These are phyloP conservation scores for Carex parvula DNA, from an alignment of 176 grass and related monocot genomes.

Conservation along the genomic window DNA sequence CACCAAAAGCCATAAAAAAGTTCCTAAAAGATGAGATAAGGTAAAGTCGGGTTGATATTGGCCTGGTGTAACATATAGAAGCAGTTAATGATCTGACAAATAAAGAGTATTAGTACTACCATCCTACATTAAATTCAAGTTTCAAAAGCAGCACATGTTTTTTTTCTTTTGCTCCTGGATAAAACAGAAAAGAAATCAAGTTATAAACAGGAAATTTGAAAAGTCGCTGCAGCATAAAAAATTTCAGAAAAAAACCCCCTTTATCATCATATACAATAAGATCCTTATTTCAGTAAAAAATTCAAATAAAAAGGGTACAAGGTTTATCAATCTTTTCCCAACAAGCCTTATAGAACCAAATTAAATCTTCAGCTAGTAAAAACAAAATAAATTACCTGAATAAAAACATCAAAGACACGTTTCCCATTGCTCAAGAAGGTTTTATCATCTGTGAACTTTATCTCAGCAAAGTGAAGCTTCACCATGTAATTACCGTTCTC, in stretches of 20 bases:
- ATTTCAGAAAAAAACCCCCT: background rate
- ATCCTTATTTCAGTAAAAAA: background rate
- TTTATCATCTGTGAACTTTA: conserved; percentile 64
- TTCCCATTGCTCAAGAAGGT: conserved; percentile 64
- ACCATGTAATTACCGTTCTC: conserved; percentile 65
- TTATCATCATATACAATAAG: background rate
- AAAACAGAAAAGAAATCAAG: background rate
- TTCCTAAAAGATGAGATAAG: background rate
- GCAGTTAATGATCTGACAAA: background rate
- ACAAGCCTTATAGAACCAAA: background rate
- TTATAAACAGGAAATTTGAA: background rate
- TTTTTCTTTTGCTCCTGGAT: background rate
- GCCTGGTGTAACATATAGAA: background rate
- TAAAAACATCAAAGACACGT: conserved; percentile 79
- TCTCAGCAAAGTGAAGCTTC: conserved; percentile 82
- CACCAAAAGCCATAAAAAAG: background rate
- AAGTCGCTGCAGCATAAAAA: background rate
- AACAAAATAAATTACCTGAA: conserved; percentile 62
- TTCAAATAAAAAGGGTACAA: background rate
- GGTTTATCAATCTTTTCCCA: background rate
- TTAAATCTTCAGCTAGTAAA: background rate
- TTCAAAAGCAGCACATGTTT: background rate
- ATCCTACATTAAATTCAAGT: background rate
- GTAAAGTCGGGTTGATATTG: background rate
- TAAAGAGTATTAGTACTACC: background rate